Conservation (phyloP, 768 basidiomycete species). For the Calvatia gigantea region DNA sequence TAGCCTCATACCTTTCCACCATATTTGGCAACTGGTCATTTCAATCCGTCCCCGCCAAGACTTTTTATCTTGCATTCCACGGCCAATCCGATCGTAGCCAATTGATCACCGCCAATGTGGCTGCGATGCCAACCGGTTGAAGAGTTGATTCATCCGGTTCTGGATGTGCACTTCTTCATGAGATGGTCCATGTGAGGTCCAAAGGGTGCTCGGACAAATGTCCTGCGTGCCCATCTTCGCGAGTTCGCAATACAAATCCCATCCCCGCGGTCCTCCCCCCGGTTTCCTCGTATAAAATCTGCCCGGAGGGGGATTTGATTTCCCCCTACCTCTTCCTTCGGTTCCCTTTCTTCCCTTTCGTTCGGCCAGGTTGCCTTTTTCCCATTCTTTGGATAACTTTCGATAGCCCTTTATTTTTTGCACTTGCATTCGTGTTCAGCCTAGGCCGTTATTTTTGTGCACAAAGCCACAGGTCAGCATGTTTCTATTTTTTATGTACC, state of each 20-base stretch:
- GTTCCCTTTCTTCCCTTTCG: conserved; percentile 22
- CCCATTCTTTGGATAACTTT: conserved; percentile 29
- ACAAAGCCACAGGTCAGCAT: conserved; percentile 22
- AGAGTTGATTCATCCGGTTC: too few species aligned
- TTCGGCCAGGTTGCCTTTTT: conserved; percentile 39
- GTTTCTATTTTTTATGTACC: conserved; percentile 3
- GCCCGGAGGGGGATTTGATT: background rate
- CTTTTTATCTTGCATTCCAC: background rate
- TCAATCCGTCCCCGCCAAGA: background rate
- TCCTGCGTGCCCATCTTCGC: too few species aligned
- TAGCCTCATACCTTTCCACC: background rate
- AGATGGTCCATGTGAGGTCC: background rate
- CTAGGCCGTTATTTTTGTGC: conserved; percentile 28
- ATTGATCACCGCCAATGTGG: background rate
- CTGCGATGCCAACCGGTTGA: background rate
- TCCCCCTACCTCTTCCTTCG: conserved; percentile 15
- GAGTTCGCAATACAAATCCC: too few species aligned
- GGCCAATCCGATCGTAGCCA: background rate
- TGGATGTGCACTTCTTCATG: background rate
- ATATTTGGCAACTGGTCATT: background rate
- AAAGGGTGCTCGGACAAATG: too few species aligned
- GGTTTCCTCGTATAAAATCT: background rate
- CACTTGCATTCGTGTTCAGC: conserved; percentile 20
- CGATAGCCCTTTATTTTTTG: background rate
- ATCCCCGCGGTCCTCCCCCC: too few species aligned